Evolutionary conservation across 495 filamentous ascomycete species (phyloP).

Genomic region (Podospora pseudopauciseta): DNA sequence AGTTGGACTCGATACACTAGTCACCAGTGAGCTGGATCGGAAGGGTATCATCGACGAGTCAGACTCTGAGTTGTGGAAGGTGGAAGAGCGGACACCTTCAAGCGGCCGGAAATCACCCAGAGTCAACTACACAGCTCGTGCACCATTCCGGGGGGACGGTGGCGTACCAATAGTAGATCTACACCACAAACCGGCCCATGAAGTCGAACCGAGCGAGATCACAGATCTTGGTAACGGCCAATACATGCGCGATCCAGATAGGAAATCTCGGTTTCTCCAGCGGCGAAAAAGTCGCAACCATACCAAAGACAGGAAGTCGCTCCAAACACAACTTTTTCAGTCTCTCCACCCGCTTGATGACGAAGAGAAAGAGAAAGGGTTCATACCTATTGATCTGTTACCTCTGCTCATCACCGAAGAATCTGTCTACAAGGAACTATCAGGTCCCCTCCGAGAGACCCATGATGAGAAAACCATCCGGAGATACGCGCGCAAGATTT

Average conservation of each 20-base stretch:
- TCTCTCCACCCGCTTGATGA: background rate
- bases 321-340: background rate
- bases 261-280: too few relatives aligned
- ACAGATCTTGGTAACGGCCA: background rate
- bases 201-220: background rate
- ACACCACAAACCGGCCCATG: background rate
- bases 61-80: background rate
- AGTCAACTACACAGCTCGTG: background rate
- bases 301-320: too few relatives aligned
- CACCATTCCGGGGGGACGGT: background rate
- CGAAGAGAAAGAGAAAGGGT: background rate
- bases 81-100: background rate
- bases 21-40: background rate
- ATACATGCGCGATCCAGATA: too few relatives aligned
- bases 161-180: background rate
- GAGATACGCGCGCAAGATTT: background rate
- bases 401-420: background rate
- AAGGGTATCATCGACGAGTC: background rate
- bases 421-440: background rate
- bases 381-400: background rate
- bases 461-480: background rate
- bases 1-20: background rate
- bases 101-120: background rate
- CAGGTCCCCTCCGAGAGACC: background rate
- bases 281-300: background rate